Evolutionary conservation across 768 basidiomycete genomes (phyloP).

Genomic region (Macrolepiota albuminosa): DNA sequence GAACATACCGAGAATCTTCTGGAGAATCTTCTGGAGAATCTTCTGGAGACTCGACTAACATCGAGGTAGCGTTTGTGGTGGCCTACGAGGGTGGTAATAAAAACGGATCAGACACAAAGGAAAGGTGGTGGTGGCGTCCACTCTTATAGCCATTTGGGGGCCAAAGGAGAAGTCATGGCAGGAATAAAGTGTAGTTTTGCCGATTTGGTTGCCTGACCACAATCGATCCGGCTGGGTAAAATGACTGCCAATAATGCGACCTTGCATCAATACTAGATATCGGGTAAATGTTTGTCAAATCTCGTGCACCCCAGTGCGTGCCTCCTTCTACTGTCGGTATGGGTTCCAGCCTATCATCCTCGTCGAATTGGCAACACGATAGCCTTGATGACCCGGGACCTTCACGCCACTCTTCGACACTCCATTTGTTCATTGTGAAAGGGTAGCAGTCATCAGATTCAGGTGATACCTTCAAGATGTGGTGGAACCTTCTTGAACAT

Average conservation of each 20-base stretch:
- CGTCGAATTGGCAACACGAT: too few species aligned
- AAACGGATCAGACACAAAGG: slow-evolving; percentile 6
- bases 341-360: too few species aligned
- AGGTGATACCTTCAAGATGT: too few species aligned
- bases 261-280: neutral
- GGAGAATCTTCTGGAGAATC: slow-evolving; percentile 30
- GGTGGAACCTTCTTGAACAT: too few species aligned
- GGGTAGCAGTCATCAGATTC: neutral
- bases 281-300: neutral
- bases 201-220: slow-evolving; percentile 7
- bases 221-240: neutral
- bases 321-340: too few species aligned
- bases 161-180: slow-evolving; percentile 1
- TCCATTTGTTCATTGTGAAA: neutral
- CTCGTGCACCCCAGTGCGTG: too few species aligned
- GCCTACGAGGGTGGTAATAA: slow-evolving; percentile 18
- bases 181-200: neutral
- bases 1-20: slow-evolving; percentile 19
- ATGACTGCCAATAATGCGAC: slow-evolving; percentile 4
- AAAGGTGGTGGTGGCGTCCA: slow-evolving; percentile 18
- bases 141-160: slow-evolving; percentile 29
- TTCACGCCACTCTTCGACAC: too few species aligned
- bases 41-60: slow-evolving; percentile 34
- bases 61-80: slow-evolving; percentile 24
- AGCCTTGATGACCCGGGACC: neutral